Evolutionary conservation across 78 protist genomes (phyloP).

Genomic region (Diacronema lutheri): DNA sequence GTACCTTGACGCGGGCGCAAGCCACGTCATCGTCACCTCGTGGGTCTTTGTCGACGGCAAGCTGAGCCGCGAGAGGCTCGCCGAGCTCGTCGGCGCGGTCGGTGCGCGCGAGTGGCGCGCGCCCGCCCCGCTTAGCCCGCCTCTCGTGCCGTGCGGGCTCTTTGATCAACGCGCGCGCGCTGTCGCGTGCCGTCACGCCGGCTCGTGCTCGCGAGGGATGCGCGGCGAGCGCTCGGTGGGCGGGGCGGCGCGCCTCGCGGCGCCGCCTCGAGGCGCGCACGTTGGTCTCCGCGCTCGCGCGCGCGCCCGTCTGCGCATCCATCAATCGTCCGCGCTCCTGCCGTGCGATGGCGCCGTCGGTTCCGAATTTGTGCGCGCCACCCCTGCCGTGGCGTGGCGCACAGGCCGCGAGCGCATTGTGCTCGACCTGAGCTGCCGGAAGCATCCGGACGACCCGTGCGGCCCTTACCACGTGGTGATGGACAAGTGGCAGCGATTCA

Average conservation of each 20-base stretch:
- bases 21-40: constrained; percentile 64
- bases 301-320: no score
- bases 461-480: constrained; percentile 28
- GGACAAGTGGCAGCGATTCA: constrained; percentile 51
- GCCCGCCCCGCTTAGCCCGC: neutral
- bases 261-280: no score
- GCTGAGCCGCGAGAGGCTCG: constrained; percentile 13
- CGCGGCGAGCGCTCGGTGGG: no score
- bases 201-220: no score
- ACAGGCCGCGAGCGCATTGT: constrained; percentile 21
- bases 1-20: constrained; percentile 53
- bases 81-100: constrained; percentile 1
- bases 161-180: no score
- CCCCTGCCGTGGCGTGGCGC: no score
- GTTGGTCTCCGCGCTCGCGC: no score
- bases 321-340: no score
- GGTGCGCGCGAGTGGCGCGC: neutral
- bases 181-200: no score
- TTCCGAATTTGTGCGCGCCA: no score
- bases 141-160: neutral
- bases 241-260: no score
- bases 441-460: neutral
- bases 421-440: constrained; percentile 42
- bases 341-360: no score
- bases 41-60: constrained; percentile 48